Conservation (phyloP, 495 filamentous ascomycete genomes). For the Aspergillus hancockii region DNA sequence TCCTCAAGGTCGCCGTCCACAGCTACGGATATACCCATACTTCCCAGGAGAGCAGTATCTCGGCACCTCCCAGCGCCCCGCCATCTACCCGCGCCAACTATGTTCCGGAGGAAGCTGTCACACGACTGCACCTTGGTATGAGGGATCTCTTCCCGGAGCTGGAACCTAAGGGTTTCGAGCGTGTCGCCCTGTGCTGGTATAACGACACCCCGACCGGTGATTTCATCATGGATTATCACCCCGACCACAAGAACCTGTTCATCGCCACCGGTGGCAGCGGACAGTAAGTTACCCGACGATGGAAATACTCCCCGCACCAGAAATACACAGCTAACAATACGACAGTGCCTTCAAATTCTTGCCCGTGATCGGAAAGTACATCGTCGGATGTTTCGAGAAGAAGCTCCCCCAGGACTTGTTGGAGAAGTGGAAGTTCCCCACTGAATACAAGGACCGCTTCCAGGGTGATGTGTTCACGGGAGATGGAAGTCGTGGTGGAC, state of each 20-base stretch:
- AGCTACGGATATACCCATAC: conserved; percentile 64
- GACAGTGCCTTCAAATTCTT: conserved; percentile 48
- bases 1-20: conserved; percentile 75
- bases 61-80: conserved; percentile 23
- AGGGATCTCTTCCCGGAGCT: conserved; percentile 59
- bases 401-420: conserved; percentile 32
- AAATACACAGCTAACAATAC: background rate
- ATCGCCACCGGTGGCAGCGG: conserved; percentile 78
- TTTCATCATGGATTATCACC: conserved; percentile 75
- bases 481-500: conserved; percentile 36
- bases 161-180: conserved; percentile 57
- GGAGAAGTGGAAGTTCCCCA: conserved; percentile 40
- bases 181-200: conserved; percentile 81
- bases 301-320: background rate
- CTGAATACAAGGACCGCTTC: conserved; percentile 26
- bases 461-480: conserved; percentile 29
- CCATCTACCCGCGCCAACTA: conserved; percentile 32
- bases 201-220: conserved; percentile 73
- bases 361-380: conserved; percentile 48
- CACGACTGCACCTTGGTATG: conserved; percentile 57
- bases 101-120: conserved; percentile 56
- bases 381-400: conserved; percentile 40
- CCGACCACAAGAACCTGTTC: conserved; percentile 62
- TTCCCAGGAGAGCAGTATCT: conserved; percentile 19
- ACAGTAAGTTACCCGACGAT: conserved; percentile 45